These are phyloP conservation scores for Juglanconis juglandina DNA, from an alignment of 2,329 filamentous ascomycete species.

Conservation along the genomic window DNA sequence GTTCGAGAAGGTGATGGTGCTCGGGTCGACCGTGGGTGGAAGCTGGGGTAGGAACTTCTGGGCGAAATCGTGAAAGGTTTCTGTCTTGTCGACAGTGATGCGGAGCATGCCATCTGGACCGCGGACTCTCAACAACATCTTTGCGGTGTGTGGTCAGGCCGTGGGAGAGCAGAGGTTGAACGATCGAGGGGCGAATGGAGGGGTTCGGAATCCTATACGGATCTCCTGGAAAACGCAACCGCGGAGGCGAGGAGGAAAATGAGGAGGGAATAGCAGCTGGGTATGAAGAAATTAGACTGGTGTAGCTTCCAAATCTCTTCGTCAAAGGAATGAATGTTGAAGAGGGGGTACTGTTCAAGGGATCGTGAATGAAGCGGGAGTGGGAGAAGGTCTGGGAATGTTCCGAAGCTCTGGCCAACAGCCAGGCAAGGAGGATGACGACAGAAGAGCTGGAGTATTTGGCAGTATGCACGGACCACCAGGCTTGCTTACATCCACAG, in stretches of 20 bases:
- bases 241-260: not conserved
- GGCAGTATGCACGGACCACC: not conserved
- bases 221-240: too few relatives aligned
- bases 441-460: not conserved
- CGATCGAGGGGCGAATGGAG: not conserved
- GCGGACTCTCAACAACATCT: constrained; percentile 81
- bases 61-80: constrained; percentile 66
- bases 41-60: constrained; percentile 56
- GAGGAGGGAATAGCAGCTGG: not conserved
- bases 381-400: not conserved
- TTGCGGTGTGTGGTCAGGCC: constrained; percentile 23
- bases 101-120: constrained; percentile 92
- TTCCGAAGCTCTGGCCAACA: not conserved
- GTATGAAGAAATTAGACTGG: not conserved
- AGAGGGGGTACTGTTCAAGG: not conserved
- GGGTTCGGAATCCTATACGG: not conserved
- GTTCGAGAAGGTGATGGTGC: constrained; percentile 60
- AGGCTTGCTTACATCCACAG: not conserved
- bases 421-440: not conserved
- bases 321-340: not conserved
- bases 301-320: not conserved
- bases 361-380: not conserved
- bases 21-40: constrained; percentile 59
- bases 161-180: not conserved
- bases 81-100: constrained; percentile 69